Conservation (phyloP, 768 basidiomycete genomes). For the Plicaturopsis crispa region DNA sequence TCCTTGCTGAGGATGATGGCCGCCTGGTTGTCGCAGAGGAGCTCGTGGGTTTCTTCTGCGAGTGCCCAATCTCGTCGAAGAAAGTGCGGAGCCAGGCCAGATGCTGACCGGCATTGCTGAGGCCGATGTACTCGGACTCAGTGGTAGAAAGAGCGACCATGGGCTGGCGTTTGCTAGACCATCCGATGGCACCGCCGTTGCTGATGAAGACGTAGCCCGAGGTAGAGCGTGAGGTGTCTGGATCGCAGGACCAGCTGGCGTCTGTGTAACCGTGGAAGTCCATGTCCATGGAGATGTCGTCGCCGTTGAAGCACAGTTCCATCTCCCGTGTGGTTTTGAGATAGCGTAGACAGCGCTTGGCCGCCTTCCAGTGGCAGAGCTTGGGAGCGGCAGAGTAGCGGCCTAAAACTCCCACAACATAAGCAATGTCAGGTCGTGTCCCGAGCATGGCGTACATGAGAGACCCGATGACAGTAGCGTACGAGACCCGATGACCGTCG, state of each 20-base stretch:
- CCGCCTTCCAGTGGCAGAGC: slow-evolving; percentile 16
- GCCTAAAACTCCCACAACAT: slow-evolving; percentile 16
- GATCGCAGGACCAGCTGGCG: slow-evolving; percentile 11
- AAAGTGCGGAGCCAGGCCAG: slow-evolving; percentile 14
- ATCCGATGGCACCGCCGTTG: slow-evolving; percentile 20
- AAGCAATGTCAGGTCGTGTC: slow-evolving; percentile 23
- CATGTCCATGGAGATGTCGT: slow-evolving; percentile 2
- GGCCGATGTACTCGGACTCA: slow-evolving; percentile 27
- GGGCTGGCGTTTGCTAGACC: slow-evolving; percentile 24
- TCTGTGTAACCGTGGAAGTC: slow-evolving; percentile 8
- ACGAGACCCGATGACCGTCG: slow-evolving; percentile 10
- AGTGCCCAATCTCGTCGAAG: slow-evolving; percentile 6
- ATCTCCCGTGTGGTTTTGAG: slow-evolving; percentile 13
- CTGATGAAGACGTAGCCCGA: slow-evolving; percentile 18
- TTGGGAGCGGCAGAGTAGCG: slow-evolving; percentile 10
- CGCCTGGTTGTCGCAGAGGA: slow-evolving; percentile 12
- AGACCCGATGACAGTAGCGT: slow-evolving; percentile 16
- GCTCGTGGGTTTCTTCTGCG: slow-evolving; percentile 1
- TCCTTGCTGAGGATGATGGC: slow-evolving; percentile 18
- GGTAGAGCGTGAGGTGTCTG: slow-evolving; percentile 5
- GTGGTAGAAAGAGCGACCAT: slow-evolving; percentile 23
- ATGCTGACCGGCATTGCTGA: slow-evolving; percentile 11
- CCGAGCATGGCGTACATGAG: slow-evolving; percentile 20
- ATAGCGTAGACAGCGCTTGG: slow-evolving; percentile 17
- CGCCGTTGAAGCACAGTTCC: not conserved